phyloP scores from a whole-genome alignment of 805 yeast species.

The Kodamaea restingae region DNA sequence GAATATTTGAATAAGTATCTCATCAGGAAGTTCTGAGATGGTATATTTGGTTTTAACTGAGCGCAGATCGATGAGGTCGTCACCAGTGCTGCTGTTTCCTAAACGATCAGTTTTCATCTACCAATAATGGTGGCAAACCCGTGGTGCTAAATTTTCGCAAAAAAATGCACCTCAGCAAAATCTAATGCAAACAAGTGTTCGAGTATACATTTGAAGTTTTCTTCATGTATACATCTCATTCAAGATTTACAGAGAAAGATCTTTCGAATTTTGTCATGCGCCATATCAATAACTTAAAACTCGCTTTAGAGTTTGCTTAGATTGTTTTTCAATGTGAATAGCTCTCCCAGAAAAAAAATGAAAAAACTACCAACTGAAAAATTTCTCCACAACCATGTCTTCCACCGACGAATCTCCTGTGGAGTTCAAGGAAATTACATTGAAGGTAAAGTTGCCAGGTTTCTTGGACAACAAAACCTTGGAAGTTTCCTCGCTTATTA shows the following conservation, averaged over 20 bases:
- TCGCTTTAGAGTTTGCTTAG: too few relatives aligned
- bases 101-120: constrained; percentile 1
- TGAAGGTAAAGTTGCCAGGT: constrained; percentile 20
- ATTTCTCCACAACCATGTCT: constrained; percentile 1
- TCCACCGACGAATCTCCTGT: constrained; percentile 3
- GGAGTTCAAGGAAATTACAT: constrained; percentile 12
- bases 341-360: constrained; percentile 1
- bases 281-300: too few relatives aligned
- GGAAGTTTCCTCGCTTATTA: constrained; percentile 29
- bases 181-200: background rate
- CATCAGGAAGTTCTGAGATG: constrained; percentile 44
- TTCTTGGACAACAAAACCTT: constrained; percentile 17
- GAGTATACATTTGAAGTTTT: too few relatives aligned
- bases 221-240: too few relatives aligned
- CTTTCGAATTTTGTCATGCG: too few relatives aligned
- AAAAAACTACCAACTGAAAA: background rate
- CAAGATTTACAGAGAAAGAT: too few relatives aligned
- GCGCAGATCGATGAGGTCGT: background rate
- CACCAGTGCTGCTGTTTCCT: background rate
- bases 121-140: background rate
- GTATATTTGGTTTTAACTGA: background rate
- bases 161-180: background rate
- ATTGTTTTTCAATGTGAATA: too few relatives aligned
- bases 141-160: background rate
- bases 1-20: constrained; percentile 43